Conservation (phyloP, 2,329 filamentous ascomycete species). For the Taxawa tesnikishii region DNA sequence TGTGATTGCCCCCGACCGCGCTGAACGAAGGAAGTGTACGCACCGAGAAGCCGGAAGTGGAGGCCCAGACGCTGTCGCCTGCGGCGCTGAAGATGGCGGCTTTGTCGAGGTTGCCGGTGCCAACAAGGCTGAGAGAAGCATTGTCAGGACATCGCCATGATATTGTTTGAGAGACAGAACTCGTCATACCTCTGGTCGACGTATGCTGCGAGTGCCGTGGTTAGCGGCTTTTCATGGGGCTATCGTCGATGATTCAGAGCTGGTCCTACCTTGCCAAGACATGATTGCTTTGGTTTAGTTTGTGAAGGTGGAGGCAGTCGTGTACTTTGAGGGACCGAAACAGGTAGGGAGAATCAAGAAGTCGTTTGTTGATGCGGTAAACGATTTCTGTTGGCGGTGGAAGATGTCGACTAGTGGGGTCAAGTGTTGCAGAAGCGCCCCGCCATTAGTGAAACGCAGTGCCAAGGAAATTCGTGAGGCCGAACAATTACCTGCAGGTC, state of each 20-base stretch:
- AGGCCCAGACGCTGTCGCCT: conserved; percentile 71
- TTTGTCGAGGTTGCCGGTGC: conserved; percentile 67
- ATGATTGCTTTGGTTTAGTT: conserved; percentile 37
- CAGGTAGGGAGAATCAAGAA: too few relatives aligned
- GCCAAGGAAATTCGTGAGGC: too few relatives aligned
- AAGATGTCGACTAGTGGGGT: too few relatives aligned
- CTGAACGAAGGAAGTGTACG: conserved; percentile 14
- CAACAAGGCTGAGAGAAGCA: conserved; percentile 53
- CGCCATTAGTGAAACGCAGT: too few relatives aligned
- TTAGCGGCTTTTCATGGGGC: conserved; percentile 7
- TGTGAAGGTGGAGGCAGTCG: too few relatives aligned
- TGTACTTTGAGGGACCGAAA: too few relatives aligned
- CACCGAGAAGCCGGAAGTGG: conserved; percentile 61
- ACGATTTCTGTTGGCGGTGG: too few relatives aligned
- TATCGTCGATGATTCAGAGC: conserved; percentile 1
- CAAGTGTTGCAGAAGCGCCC: too few relatives aligned
- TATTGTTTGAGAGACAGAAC: neutral
- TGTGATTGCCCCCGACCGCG: conserved; percentile 1
- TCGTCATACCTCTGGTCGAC: conserved; percentile 47
- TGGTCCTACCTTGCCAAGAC: conserved; percentile 62
- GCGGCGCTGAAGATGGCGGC: conserved; percentile 72
- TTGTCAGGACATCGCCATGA: neutral
- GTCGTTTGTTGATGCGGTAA: too few relatives aligned
- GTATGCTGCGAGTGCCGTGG: conserved; percentile 35
- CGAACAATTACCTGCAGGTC: too few relatives aligned